Conservation (phyloP, 768 basidiomycete species). For the Calocera cornea region DNA sequence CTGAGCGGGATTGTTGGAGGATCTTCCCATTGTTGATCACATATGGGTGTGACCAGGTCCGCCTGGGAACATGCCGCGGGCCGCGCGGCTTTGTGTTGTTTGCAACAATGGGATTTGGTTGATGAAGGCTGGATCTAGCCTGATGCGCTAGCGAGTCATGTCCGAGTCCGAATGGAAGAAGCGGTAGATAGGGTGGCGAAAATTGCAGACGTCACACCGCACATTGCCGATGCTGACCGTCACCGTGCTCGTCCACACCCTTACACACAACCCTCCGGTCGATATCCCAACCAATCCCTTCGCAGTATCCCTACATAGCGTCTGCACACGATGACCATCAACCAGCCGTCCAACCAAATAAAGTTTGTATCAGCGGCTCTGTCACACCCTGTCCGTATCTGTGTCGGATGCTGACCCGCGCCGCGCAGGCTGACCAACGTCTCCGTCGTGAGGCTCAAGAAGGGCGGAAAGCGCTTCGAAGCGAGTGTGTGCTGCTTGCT, state of each 20-base stretch:
- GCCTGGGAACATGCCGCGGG: neutral
- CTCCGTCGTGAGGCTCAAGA: constrained; percentile 88
- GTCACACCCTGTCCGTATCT: constrained; percentile 1
- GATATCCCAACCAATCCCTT: neutral
- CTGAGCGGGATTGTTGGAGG: too few relatives aligned
- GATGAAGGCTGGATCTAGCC: neutral
- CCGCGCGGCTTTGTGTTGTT: neutral
- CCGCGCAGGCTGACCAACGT: constrained; percentile 80
- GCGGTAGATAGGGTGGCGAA: neutral
- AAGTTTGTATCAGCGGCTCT: constrained; percentile 37
- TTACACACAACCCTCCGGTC: neutral
- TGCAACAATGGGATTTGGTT: neutral
- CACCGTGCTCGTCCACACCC: neutral
- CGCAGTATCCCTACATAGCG: neutral
- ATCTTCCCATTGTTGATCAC: too few relatives aligned
- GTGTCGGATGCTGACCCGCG: constrained; percentile 9
- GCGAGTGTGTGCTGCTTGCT: constrained; percentile 30
- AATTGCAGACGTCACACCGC: neutral
- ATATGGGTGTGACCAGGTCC: too few relatives aligned
- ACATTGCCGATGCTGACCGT: neutral
- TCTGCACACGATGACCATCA: constrained; percentile 37
- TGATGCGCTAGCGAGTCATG: neutral
- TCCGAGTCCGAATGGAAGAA: neutral
- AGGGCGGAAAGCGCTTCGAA: constrained; percentile 96
- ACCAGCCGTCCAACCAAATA: constrained; percentile 83